A percentile compares a stretch with the other conserved stretches of the same genome.
These are phyloP conservation scores for Picocystis sp. DNA, from an alignment of 163 green algal genomes.

Conservation along the genomic window DNA sequence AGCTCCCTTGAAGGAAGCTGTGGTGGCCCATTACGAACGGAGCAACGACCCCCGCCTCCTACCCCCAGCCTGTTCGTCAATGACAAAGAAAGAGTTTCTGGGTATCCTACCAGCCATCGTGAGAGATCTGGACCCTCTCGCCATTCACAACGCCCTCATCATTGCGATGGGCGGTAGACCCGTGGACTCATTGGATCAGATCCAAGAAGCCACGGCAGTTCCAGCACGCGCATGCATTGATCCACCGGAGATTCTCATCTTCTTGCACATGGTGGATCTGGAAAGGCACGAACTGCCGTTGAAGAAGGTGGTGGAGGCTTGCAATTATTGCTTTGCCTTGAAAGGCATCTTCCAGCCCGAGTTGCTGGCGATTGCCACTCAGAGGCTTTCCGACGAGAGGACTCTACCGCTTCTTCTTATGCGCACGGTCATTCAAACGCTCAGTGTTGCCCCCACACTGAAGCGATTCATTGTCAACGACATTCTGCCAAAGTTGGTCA, in stretches of 20 bases:
- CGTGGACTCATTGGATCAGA: not conserved
- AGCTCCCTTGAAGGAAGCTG: not conserved
- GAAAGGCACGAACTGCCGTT: not conserved
- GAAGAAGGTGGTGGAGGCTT: slow-evolving; percentile 7
- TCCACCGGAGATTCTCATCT: slow-evolving; percentile 43
- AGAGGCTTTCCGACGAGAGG: slow-evolving; percentile 4
- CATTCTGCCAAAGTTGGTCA: slow-evolving; percentile 38
- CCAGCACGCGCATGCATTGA: too few species aligned
- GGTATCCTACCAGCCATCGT: not conserved
- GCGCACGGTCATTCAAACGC: slow-evolving; percentile 47
- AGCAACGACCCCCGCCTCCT: slow-evolving; percentile 1
- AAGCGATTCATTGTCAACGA: slow-evolving; percentile 29
- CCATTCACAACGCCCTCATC: slow-evolving; percentile 2
- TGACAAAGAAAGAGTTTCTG: slow-evolving; percentile 4
- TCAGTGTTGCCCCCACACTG: slow-evolving; percentile 30
- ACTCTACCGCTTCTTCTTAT: slow-evolving; percentile 61
- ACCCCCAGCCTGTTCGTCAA: not conserved
- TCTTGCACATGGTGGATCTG: slow-evolving; percentile 36
- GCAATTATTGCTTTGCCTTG: slow-evolving; percentile 5
- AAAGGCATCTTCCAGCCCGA: slow-evolving; percentile 5
- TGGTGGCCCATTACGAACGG: not conserved
- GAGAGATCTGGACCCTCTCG: not conserved
- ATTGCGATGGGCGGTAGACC: not conserved
- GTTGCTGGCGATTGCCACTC: slow-evolving; percentile 1
- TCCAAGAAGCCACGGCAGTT: too few species aligned